Evolutionary conservation across 2,329 filamentous ascomycete genomes (phyloP).

Genomic region (Xylariaceae sp.): DNA sequence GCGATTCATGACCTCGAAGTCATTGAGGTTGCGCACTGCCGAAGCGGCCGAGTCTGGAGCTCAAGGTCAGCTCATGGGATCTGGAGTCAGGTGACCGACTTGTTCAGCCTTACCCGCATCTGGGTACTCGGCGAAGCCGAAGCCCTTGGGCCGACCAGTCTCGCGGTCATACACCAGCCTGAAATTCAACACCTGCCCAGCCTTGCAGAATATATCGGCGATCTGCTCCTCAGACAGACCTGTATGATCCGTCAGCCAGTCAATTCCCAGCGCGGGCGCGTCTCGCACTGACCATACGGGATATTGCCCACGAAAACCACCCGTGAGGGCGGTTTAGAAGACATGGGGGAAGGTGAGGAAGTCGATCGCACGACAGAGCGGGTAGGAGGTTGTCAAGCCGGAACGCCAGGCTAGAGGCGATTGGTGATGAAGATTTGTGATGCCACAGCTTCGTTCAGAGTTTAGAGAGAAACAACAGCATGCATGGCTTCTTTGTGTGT

Average conservation of each 20-base stretch:
- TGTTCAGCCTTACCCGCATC: constrained; percentile 60
- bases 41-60: constrained; percentile 69
- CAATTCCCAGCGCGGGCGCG: background rate
- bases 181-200: constrained; percentile 86
- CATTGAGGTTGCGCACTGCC: constrained; percentile 90
- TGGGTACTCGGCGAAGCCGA: constrained; percentile 92
- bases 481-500: too few species aligned
- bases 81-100: background rate
- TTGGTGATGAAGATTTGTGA: too few species aligned
- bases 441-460: too few species aligned
- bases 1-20: constrained; percentile 89
- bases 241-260: too few species aligned
- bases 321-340: constrained; percentile 65
- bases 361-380: background rate
- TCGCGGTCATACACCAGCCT: constrained; percentile 92
- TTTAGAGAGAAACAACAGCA: too few species aligned
- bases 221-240: constrained; percentile 95
- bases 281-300: constrained; percentile 58
- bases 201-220: constrained; percentile 83
- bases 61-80: constrained; percentile 4
- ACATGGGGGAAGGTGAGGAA: constrained; percentile 47
- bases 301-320: constrained; percentile 84
- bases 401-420: too few species aligned
- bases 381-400: too few species aligned
- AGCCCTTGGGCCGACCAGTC: constrained; percentile 89